phyloP scores from a whole-genome alignment of 176 grass and related monocot species.

The Aegilops tauschii region DNA sequence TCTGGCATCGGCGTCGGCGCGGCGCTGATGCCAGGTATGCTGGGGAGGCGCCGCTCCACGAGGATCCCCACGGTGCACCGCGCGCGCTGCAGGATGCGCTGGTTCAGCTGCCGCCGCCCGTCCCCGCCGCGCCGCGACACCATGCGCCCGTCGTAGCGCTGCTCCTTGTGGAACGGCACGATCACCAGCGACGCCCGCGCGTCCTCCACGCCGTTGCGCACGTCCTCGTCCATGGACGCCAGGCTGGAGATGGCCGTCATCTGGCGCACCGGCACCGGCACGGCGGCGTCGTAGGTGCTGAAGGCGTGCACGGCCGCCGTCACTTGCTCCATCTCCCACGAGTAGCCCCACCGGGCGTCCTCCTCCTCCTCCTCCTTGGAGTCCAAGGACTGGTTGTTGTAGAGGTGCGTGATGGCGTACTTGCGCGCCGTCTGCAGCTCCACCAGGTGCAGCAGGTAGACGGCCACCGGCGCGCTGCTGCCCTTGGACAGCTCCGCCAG shows the following conservation, averaged over 20 bases:
- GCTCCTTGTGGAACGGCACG: slow-evolving; percentile 75
- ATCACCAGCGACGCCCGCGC: slow-evolving; percentile 48
- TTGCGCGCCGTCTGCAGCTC: slow-evolving; percentile 52
- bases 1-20: too few relatives aligned
- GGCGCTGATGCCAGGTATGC: background rate
- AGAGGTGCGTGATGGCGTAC: slow-evolving; percentile 49
- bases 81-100: slow-evolving; percentile 37
- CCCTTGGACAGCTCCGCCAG: slow-evolving; percentile 38
- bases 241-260: slow-evolving; percentile 54
- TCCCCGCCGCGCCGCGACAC: slow-evolving; percentile 42
- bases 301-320: slow-evolving; percentile 33
- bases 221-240: slow-evolving; percentile 56
- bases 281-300: slow-evolving; percentile 31
- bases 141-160: slow-evolving; percentile 71
- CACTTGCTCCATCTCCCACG: slow-evolving; percentile 47
- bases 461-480: slow-evolving; percentile 17
- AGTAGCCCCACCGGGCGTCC: slow-evolving; percentile 38
- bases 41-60: slow-evolving; percentile 45
- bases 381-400: background rate
- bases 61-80: slow-evolving; percentile 70
- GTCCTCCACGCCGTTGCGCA: slow-evolving; percentile 60
- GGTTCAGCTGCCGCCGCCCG: slow-evolving; percentile 41
- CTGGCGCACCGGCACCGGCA: slow-evolving; percentile 38
- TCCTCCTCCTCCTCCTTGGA: slow-evolving; percentile 1
- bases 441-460: slow-evolving; percentile 56